phyloP scores from a whole-genome alignment of 306 rosid genomes.

The Begonia fuchsioides region DNA sequence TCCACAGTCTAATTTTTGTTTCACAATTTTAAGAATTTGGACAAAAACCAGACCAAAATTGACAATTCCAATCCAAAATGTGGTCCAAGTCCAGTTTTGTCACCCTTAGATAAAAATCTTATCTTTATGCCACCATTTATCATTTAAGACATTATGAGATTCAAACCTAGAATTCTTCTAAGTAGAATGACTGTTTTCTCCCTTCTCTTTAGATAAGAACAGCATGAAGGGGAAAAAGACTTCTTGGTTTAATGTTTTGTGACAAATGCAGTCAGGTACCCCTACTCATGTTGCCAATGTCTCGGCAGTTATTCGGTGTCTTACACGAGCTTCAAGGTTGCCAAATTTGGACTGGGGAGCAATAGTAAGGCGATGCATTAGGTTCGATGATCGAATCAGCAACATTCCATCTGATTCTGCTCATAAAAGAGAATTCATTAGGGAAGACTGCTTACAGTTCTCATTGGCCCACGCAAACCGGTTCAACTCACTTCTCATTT shows the following conservation, averaged over 20 bases:
- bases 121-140: too few species aligned
- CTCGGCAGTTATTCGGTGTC: conserved; percentile 55
- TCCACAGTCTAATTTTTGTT: too few species aligned
- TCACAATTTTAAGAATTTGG: too few species aligned
- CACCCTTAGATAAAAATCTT: too few species aligned
- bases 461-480: conserved; percentile 77
- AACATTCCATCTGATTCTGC: conserved; percentile 22
- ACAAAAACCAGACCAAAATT: too few species aligned
- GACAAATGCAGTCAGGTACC: conserved; percentile 32
- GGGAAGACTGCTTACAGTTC: conserved; percentile 64
- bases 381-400: conserved; percentile 46
- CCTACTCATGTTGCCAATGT: conserved; percentile 22
- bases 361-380: conserved; percentile 72
- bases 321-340: conserved; percentile 83
- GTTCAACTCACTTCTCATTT: conserved; percentile 55
- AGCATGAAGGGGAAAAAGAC: too few species aligned
- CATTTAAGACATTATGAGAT: too few species aligned
- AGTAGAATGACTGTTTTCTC: too few species aligned
- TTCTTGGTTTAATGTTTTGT: too few species aligned
- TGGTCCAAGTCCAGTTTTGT: too few species aligned
- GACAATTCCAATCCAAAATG: too few species aligned
- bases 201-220: not conserved
- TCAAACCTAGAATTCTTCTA: too few species aligned
- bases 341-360: conserved; percentile 85
- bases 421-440: conserved; percentile 36